Percentiles rank a stretch among this genome's conserved stretches.
phyloP scores from a whole-genome alignment of 441 rosid species.

The Eutrema salsugineum region DNA sequence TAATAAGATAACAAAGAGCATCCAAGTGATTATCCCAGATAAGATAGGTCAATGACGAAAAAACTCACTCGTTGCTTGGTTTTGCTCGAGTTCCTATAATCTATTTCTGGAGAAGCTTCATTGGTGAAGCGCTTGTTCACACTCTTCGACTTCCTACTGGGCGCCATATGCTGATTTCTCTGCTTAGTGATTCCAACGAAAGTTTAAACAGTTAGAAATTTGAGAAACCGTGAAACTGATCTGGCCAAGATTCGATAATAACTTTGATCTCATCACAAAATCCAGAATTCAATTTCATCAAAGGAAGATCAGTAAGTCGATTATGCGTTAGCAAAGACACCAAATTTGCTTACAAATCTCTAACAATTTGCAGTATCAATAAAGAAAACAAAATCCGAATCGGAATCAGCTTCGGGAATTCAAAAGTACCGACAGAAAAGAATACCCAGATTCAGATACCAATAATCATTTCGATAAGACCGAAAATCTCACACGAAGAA shows the following conservation, averaged over 20 bases:
- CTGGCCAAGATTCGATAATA: neutral
- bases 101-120: conserved; percentile 36
- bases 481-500: neutral
- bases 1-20: neutral
- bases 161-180: conserved; percentile 51
- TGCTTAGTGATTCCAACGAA: conserved; percentile 4
- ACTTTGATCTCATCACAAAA: neutral
- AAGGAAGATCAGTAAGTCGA: neutral
- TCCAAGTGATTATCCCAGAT: neutral
- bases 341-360: neutral
- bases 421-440: neutral
- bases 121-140: conserved; percentile 41
- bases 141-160: conserved; percentile 67
- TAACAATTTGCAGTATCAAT: neutral
- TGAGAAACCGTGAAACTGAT: neutral
- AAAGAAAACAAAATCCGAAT: neutral
- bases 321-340: neutral
- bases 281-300: neutral
- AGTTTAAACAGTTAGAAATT: neutral
- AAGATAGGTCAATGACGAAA: neutral
- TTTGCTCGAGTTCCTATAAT: conserved; percentile 47
- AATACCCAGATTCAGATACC: conserved; percentile 18
- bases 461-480: neutral
- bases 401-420: conserved; percentile 14
- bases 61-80: conserved; percentile 59